Evolutionary conservation across 768 basidiomycete genomes (phyloP).

Genomic region (Brasilioporus rufonigricans): DNA sequence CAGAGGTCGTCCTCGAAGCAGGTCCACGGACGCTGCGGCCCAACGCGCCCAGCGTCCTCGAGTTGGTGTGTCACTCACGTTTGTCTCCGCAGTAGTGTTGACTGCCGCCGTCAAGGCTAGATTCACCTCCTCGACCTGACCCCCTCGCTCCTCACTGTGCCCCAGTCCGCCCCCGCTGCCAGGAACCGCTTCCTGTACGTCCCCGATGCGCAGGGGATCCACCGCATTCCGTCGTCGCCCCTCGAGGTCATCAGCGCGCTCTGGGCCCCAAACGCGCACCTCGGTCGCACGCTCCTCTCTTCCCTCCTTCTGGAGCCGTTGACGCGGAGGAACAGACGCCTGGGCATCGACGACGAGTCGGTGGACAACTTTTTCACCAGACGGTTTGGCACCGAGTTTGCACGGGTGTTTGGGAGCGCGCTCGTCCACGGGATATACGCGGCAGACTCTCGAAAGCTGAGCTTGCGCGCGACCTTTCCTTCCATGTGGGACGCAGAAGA

Average conservation of each 20-base stretch:
- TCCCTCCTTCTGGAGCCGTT: conserved; percentile 62
- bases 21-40: conserved; percentile 89
- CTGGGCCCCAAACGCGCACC: conserved; percentile 27
- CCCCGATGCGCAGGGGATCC: conserved; percentile 50
- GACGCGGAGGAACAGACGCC: conserved; percentile 40
- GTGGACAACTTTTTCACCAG: conserved; percentile 75
- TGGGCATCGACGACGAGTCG: conserved; percentile 61
- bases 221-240: conserved; percentile 44
- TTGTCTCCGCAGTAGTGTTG: conserved; percentile 5
- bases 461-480: conserved; percentile 77
- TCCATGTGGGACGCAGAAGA: conserved; percentile 68
- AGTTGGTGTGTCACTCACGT: conserved; percentile 55
- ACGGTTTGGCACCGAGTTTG: conserved; percentile 70
- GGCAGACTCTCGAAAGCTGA: conserved; percentile 72
- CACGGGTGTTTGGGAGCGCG: conserved; percentile 73
- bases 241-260: conserved; percentile 38
- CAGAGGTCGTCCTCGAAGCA: conserved; percentile 66
- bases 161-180: conserved; percentile 68
- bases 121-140: conserved; percentile 70
- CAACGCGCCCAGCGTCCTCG: conserved; percentile 66
- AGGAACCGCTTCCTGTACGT: conserved; percentile 72
- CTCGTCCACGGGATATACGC: conserved; percentile 94
- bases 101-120: conserved; percentile 41
- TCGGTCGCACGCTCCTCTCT: conserved; percentile 47
- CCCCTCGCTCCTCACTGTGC: conserved; percentile 61